Evolutionary conservation across 202 grass and related monocot genomes (phyloP).

Genomic region (Elaeis oleifera): DNA sequence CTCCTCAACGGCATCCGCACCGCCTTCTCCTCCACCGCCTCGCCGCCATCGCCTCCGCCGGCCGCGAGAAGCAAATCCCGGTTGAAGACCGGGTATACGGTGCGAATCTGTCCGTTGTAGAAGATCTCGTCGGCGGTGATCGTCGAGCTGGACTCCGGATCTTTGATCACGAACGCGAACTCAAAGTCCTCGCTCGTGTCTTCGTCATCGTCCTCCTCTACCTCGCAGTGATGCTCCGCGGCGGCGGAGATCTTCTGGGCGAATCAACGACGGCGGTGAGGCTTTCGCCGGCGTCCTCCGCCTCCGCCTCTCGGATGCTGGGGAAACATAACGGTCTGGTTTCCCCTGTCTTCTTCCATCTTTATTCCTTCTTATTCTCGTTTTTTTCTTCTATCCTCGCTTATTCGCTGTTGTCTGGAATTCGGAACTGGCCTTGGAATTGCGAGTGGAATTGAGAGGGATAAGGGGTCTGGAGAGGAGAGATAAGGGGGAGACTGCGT

Average conservation of each 20-base stretch:
- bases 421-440: too few species aligned
- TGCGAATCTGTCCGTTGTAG: constrained; percentile 33
- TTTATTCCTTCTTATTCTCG: too few species aligned
- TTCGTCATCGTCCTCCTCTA: constrained; percentile 22
- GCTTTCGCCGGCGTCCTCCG: not conserved
- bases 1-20: constrained; percentile 36
- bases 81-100: constrained; percentile 82
- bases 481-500: too few species aligned
- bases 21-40: not conserved
- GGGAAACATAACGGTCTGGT: too few species aligned
- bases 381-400: too few species aligned
- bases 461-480: too few species aligned
- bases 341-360: too few species aligned
- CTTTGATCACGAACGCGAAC: constrained; percentile 53
- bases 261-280: constrained; percentile 3
- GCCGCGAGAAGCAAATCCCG: constrained; percentile 24
- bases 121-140: constrained; percentile 50
- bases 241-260: constrained; percentile 21
- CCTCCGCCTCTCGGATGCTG: constrained; percentile 5
- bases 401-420: too few species aligned
- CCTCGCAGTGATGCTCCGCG: not conserved
- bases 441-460: too few species aligned
- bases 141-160: constrained; percentile 1
- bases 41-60: not conserved
- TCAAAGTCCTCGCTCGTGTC: constrained; percentile 58